Evolutionary conservation across 1,284 basidiomycete species (phyloP).

Genomic region (Apiotrichum porosum): DNA sequence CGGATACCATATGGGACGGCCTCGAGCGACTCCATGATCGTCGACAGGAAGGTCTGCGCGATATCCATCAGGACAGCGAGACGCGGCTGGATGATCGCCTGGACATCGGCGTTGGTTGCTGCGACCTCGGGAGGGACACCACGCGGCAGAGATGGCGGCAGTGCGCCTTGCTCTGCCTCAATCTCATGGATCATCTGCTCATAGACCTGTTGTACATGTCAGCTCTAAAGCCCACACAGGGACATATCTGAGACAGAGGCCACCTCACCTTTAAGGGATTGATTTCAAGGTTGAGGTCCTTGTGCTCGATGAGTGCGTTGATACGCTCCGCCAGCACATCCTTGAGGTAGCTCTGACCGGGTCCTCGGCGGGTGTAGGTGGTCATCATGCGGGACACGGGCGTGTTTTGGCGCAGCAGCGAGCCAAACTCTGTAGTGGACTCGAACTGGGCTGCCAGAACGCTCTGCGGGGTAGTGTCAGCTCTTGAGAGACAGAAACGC

Average conservation of each 20-base stretch:
- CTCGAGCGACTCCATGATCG: slow-evolving; percentile 98
- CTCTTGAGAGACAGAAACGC: not conserved
- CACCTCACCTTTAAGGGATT: slow-evolving; percentile 84
- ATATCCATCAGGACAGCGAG: slow-evolving; percentile 99
- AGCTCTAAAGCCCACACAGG: not conserved
- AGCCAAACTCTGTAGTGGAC: slow-evolving; percentile 95
- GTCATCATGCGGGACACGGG: slow-evolving; percentile 99
- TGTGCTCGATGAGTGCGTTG: slow-evolving; percentile 96
- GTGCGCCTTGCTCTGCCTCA: slow-evolving; percentile 86
- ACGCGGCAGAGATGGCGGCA: slow-evolving; percentile 83
- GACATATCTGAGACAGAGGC: not conserved
- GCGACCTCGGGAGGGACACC: slow-evolving; percentile 92
- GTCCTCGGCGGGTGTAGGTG: slow-evolving; percentile 94
- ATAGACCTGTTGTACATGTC: slow-evolving; percentile 62
- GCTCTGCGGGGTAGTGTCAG: slow-evolving; percentile 61
- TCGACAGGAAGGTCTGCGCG: slow-evolving; percentile 90
- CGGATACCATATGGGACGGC: slow-evolving; percentile 97
- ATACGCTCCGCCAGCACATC: slow-evolving; percentile 93
- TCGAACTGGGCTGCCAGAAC: slow-evolving; percentile 98
- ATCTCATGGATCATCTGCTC: slow-evolving; percentile 99
- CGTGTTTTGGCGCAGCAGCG: slow-evolving; percentile 93
- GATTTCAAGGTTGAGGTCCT: slow-evolving; percentile 96
- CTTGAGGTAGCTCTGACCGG: slow-evolving; percentile 96
- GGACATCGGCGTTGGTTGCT: slow-evolving; percentile 86
- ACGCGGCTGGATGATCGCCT: slow-evolving; percentile 92